Evolutionary conservation across 768 basidiomycete genomes (phyloP).

Genomic region (Pleurotus giganteus): DNA sequence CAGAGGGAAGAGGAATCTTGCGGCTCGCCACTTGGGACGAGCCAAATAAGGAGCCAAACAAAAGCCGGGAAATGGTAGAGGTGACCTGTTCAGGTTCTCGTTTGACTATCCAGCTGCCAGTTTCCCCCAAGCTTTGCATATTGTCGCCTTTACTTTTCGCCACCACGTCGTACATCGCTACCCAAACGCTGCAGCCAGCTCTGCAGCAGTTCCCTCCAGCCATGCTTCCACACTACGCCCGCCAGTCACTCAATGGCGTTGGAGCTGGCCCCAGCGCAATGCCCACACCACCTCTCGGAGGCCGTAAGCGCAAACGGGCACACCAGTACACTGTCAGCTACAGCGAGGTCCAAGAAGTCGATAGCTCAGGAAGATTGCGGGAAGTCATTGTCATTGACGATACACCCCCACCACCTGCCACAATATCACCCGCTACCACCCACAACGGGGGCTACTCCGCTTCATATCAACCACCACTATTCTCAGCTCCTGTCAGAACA

Average conservation of each 20-base stretch:
- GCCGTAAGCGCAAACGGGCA: slow-evolving; percentile 81
- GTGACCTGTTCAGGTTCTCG: slow-evolving; percentile 37
- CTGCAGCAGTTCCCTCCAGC: slow-evolving; percentile 63
- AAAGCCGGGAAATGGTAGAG: slow-evolving; percentile 29
- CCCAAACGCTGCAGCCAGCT: slow-evolving; percentile 68
- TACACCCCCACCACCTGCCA: slow-evolving; percentile 75
- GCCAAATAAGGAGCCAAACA: slow-evolving; percentile 35
- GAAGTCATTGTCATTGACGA: slow-evolving; percentile 94
- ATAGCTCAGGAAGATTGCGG: slow-evolving; percentile 69
- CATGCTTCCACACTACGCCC: slow-evolving; percentile 65
- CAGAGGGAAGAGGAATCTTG: slow-evolving; percentile 2
- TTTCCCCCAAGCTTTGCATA: slow-evolving; percentile 27
- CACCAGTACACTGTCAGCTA: slow-evolving; percentile 82
- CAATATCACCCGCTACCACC: slow-evolving; percentile 73
- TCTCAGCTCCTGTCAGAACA: slow-evolving; percentile 76
- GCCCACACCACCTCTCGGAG: slow-evolving; percentile 67
- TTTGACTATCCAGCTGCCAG: slow-evolving; percentile 34
- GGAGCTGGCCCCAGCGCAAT: slow-evolving; percentile 57
- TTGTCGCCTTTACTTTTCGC: slow-evolving; percentile 28
- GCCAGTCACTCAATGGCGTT: slow-evolving; percentile 48
- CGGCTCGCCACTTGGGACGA: neutral
- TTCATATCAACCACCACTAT: slow-evolving; percentile 77
- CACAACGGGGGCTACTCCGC: slow-evolving; percentile 71
- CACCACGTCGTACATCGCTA: slow-evolving; percentile 53
- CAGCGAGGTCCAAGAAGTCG: slow-evolving; percentile 86